Percentiles rank a stretch among this genome's conserved stretches.
phyloP scores from a whole-genome alignment of 2,329 filamentous ascomycete species.

The Chaetomiaceae sp. region DNA sequence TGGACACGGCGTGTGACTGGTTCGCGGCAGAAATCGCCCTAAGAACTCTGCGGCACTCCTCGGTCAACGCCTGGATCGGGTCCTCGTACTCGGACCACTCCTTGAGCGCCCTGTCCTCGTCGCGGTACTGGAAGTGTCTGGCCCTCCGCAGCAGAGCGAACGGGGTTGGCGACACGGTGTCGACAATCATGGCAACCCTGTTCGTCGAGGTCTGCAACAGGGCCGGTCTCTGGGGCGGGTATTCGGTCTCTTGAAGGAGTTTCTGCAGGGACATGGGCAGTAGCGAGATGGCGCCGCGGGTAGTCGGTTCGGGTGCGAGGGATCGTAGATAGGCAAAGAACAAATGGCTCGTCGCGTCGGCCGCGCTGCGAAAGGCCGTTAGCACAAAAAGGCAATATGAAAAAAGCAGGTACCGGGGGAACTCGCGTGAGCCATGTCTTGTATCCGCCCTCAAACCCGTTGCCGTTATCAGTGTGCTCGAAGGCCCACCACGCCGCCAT shows the following conservation, averaged over 20 bases:
- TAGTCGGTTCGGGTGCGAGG: conserved; percentile 72
- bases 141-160: conserved; percentile 86
- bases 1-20: conserved; percentile 68
- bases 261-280: conserved; percentile 89
- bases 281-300: conserved; percentile 72
- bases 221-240: conserved; percentile 75
- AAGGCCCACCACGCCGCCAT: conserved; percentile 99
- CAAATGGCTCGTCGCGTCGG: conserved; percentile 91
- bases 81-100: conserved; percentile 87
- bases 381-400: background rate
- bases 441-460: conserved; percentile 93
- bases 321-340: conserved; percentile 97
- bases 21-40: conserved; percentile 85
- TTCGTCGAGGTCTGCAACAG: conserved; percentile 77
- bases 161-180: conserved; percentile 88
- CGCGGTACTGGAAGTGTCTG: conserved; percentile 92
- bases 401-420: conserved; percentile 25
- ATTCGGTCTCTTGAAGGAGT: conserved; percentile 86
- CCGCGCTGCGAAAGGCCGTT: conserved; percentile 58
- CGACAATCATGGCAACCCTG: conserved; percentile 94
- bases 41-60: conserved; percentile 89
- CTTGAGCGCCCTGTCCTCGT: conserved; percentile 78
- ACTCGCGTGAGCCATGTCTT: conserved; percentile 74
- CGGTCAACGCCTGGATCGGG: conserved; percentile 79
- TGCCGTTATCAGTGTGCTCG: conserved; percentile 79